These are phyloP conservation scores for Diaporthe vexans DNA, from an alignment of 2,329 filamentous ascomycete genomes.

Conservation along the genomic window DNA sequence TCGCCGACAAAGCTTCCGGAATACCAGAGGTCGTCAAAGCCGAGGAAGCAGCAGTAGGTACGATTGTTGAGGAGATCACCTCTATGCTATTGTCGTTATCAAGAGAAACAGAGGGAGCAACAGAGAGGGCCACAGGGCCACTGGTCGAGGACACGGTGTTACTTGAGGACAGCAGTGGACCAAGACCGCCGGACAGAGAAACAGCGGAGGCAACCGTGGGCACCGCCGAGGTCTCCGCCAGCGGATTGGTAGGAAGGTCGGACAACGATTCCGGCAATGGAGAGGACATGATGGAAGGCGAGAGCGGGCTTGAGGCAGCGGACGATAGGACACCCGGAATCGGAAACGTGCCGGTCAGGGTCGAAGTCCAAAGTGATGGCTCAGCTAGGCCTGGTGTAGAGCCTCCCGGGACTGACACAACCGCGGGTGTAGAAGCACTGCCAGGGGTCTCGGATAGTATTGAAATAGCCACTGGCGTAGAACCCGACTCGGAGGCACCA, in stretches of 20 bases:
- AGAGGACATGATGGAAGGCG: constrained; percentile 1
- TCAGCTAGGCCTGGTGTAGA: neutral
- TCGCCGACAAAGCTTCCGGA: constrained; percentile 33
- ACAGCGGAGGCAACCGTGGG: constrained; percentile 31
- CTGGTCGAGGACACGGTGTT: neutral
- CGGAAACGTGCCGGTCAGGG: constrained; percentile 34
- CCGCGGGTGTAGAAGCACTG: constrained; percentile 3
- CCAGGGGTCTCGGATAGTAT: neutral
- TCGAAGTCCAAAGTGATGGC: constrained; percentile 26
- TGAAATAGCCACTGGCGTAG: neutral
- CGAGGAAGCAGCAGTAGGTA: constrained; percentile 38
- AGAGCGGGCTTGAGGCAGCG: neutral
- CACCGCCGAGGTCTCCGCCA: neutral
- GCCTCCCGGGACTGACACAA: constrained; percentile 29
- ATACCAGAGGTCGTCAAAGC: constrained; percentile 39
- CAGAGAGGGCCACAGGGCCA: neutral
- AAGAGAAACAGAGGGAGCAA: neutral
- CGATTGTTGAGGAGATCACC: constrained; percentile 36
- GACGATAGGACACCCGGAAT: neutral
- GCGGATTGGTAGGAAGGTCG: neutral
- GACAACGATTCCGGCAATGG: neutral
- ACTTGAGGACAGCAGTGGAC: constrained; percentile 35
- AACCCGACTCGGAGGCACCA: neutral
- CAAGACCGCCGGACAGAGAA: constrained; percentile 38
- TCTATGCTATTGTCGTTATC: constrained; percentile 21